Conservation (phyloP, 2,329 filamentous ascomycete species). For the Tothia fuscella region DNA sequence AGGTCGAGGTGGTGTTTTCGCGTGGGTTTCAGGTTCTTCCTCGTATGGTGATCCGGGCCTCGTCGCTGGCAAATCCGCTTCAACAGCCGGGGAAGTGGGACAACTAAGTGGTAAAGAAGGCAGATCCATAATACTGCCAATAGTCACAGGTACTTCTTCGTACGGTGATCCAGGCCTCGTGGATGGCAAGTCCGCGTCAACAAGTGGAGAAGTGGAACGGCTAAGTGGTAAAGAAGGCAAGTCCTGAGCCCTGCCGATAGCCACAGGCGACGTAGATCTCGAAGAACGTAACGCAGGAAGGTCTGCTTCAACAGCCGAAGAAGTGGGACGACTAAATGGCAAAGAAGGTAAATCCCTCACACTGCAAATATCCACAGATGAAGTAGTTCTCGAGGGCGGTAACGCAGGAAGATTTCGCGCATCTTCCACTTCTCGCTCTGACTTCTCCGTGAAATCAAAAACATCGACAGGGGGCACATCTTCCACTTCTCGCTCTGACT, state of each 20-base stretch:
- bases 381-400: constrained; percentile 7
- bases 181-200: not conserved
- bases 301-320: too few species aligned
- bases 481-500: too few species aligned
- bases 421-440: too few species aligned
- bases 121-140: constrained; percentile 9
- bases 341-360: constrained; percentile 9
- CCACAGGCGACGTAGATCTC: constrained; percentile 7
- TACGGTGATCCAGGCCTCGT: constrained; percentile 1
- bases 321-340: constrained; percentile 8
- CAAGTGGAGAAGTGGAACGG: constrained; percentile 7
- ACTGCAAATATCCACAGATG: constrained; percentile 4
- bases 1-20: constrained; percentile 8
- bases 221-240: constrained; percentile 8
- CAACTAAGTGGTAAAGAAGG: constrained; percentile 9
- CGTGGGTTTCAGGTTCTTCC: constrained; percentile 3
- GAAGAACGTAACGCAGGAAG: constrained; percentile 8
- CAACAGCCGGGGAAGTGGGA: constrained; percentile 6
- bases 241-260: constrained; percentile 3
- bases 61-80: constrained; percentile 5
- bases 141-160: not conserved
- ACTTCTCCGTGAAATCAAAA: too few species aligned
- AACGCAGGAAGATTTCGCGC: constrained; percentile 8
- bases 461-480: too few species aligned
- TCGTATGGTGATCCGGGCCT: constrained; percentile 9